A percentile compares a stretch with the other conserved stretches of the same genome.
These are phyloP conservation scores for Chaetomium strumarium DNA, from an alignment of 2,329 filamentous ascomycete species.

Conservation along the genomic window DNA sequence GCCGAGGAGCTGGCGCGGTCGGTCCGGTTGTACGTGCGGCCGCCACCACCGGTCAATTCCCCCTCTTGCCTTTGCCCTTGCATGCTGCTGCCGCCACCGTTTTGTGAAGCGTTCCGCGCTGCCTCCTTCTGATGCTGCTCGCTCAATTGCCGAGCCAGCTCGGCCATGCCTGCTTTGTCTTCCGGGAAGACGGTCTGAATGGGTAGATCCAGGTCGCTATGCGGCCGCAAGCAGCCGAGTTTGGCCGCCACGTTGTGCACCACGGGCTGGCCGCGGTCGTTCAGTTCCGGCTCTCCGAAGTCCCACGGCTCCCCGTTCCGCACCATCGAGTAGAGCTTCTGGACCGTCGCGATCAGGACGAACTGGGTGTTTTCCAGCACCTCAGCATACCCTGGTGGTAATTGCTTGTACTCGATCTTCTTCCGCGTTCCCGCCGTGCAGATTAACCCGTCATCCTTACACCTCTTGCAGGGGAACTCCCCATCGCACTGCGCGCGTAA, in stretches of 20 bases:
- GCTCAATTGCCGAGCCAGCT: constrained; percentile 51
- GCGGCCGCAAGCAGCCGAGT: constrained; percentile 58
- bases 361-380: constrained; percentile 61
- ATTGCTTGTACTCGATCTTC: constrained; percentile 64
- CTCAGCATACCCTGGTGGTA: constrained; percentile 60
- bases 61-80: constrained; percentile 4
- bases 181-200: constrained; percentile 56
- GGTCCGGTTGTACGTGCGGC: constrained; percentile 21
- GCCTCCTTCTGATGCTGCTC: constrained; percentile 38
- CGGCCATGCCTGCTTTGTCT: constrained; percentile 51
- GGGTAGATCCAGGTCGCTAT: constrained; percentile 54
- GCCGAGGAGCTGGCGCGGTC: constrained; percentile 49
- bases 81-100: too few relatives aligned
- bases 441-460: constrained; percentile 59
- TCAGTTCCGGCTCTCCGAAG: constrained; percentile 57
- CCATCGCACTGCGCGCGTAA: constrained; percentile 49
- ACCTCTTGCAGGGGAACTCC: constrained; percentile 60
- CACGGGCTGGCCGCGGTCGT: constrained; percentile 56
- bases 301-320: constrained; percentile 53
- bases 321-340: constrained; percentile 61
- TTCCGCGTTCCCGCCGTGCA: constrained; percentile 59
- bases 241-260: constrained; percentile 61
- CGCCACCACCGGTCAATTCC: constrained; percentile 1
- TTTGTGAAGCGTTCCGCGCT: constrained; percentile 12
- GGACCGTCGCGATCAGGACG: constrained; percentile 57